phyloP scores from a whole-genome alignment of 176 grass and related monocot species.

The Paspalum vaginatum region DNA sequence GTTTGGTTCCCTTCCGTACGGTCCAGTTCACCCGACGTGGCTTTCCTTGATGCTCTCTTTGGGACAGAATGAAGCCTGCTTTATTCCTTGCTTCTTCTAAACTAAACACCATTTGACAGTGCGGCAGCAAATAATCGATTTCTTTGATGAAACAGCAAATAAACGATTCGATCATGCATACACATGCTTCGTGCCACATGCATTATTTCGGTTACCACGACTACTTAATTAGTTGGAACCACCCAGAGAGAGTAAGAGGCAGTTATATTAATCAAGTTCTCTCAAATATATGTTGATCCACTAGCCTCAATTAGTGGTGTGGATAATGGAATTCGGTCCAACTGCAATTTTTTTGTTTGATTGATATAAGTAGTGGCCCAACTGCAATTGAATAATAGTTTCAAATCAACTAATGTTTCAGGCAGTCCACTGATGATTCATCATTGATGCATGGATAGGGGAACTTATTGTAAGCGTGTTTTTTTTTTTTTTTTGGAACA shows the following conservation, averaged over 20 bases:
- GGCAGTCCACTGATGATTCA: not conserved
- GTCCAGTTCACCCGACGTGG: conserved; percentile 32
- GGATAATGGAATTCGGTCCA: conserved; percentile 22
- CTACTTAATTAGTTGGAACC: conserved; percentile 32
- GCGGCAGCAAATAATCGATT: not conserved
- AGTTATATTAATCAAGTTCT: not conserved
- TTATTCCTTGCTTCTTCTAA: conserved; percentile 60
- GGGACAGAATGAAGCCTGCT: not conserved
- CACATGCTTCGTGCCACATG: not conserved
- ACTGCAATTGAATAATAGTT: conserved; percentile 15
- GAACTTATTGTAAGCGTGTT: no score
- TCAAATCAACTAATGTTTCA: not conserved
- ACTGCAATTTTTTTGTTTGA: not conserved
- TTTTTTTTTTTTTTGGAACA: no score
- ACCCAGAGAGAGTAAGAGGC: not conserved
- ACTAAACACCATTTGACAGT: conserved; percentile 4
- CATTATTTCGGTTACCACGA: not conserved
- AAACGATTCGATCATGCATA: conserved; percentile 20
- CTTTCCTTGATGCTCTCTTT: conserved; percentile 27
- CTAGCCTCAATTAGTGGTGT: conserved; percentile 14
- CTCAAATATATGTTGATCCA: conserved; percentile 9
- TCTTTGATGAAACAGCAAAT: not conserved
- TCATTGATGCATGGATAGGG: no score
- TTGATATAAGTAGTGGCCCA: no score
- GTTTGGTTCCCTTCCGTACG: conserved; percentile 37